phyloP scores from a whole-genome alignment of 176 grass and related monocot genomes.

The Saccharum spontaneum region DNA sequence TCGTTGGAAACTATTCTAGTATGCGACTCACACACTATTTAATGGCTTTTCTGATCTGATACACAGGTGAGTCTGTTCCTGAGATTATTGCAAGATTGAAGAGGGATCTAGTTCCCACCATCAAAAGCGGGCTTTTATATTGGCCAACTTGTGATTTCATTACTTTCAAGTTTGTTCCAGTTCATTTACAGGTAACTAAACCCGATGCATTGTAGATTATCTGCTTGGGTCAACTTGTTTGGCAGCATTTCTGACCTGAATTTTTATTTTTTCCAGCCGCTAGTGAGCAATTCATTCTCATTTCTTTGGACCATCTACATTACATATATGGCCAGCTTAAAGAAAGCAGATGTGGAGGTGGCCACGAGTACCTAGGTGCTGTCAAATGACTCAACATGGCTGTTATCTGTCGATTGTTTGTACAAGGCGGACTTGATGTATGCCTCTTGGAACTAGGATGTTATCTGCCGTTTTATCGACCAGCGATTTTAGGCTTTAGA shows the following conservation, averaged over 20 bases:
- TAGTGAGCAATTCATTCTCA: slow-evolving; percentile 95
- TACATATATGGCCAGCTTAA: slow-evolving; percentile 97
- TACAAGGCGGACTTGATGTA: slow-evolving; percentile 10
- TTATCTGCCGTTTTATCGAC: neutral
- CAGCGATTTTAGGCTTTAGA: neutral
- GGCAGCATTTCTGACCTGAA: slow-evolving; percentile 23
- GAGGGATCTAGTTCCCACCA: slow-evolving; percentile 77
- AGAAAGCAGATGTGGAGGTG: slow-evolving; percentile 63
- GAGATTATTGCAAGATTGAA: slow-evolving; percentile 95
- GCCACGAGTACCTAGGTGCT: slow-evolving; percentile 24
- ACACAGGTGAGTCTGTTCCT: slow-evolving; percentile 61
- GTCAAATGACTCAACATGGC: slow-evolving; percentile 27
- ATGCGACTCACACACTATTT: slow-evolving; percentile 21
- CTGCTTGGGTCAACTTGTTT: neutral
- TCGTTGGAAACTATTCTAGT: slow-evolving; percentile 4
- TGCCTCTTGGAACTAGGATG: neutral
- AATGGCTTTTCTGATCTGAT: slow-evolving; percentile 40
- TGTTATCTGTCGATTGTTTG: slow-evolving; percentile 22
- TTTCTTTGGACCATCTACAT: slow-evolving; percentile 99
- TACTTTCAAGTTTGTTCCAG: slow-evolving; percentile 91
- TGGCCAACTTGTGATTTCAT: slow-evolving; percentile 97
- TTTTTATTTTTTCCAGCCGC: slow-evolving; percentile 53
- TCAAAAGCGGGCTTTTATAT: slow-evolving; percentile 77
- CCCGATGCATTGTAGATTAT: slow-evolving; percentile 10
- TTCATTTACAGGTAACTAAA: slow-evolving; percentile 80